Percentiles rank a stretch among this genome's conserved stretches.
Conservation (phyloP, 805 yeast species). For the Yarrowia bubula region DNA sequence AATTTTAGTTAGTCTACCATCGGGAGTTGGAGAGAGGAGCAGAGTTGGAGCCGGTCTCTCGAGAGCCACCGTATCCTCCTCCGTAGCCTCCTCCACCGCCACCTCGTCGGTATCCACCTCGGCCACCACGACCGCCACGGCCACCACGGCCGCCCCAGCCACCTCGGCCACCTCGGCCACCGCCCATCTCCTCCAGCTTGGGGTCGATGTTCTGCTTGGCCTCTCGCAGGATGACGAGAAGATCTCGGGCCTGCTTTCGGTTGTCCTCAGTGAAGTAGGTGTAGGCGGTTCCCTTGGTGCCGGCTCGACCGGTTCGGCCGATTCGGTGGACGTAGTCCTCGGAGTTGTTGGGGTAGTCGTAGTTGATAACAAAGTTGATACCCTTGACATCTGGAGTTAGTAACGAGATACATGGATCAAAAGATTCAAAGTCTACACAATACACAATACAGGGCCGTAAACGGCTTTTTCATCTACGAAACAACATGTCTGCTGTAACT, state of each 20-base stretch:
- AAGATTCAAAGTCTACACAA: background rate
- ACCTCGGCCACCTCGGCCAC: constrained; percentile 69
- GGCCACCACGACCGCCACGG: constrained; percentile 44
- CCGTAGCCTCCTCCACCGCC: constrained; percentile 31
- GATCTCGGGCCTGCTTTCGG: constrained; percentile 83
- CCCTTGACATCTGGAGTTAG: constrained; percentile 85
- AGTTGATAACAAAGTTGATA: constrained; percentile 88
- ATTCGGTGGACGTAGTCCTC: constrained; percentile 99
- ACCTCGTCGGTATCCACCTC: constrained; percentile 40
- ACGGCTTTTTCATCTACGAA: constrained; percentile 5
- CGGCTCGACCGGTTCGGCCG: constrained; percentile 99
- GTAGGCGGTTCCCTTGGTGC: constrained; percentile 91
- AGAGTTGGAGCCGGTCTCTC: constrained; percentile 41
- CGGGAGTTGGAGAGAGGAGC: constrained; percentile 44
- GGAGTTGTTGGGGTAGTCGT: constrained; percentile 96
- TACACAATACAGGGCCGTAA: background rate
- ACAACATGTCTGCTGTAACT: background rate
- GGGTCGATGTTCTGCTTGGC: constrained; percentile 90
- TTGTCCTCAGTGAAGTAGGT: constrained; percentile 89
- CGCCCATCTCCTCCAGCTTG: constrained; percentile 71
- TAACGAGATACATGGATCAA: background rate
- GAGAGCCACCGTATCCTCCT: constrained; percentile 28
- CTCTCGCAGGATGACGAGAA: constrained; percentile 86
- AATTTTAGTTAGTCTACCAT: constrained; percentile 34
- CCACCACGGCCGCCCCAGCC: constrained; percentile 45